Evolutionary conservation across 2,329 filamentous ascomycete species (phyloP), one percentile per base, ranked within the genome.

Genomic region (Oidium heveae): DNA sequence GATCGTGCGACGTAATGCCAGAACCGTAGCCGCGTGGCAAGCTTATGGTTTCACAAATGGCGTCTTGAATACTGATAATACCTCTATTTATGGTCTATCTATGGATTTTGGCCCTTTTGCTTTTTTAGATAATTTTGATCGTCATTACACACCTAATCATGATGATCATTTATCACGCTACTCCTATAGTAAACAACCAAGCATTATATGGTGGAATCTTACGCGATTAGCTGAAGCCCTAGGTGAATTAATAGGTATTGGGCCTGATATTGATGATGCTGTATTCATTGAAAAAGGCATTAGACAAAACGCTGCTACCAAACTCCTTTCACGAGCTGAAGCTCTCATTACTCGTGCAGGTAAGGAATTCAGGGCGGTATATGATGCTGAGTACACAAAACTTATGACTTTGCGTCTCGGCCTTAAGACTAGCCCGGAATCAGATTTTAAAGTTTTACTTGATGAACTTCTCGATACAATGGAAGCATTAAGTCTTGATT

Each of bases 31-130:
- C 12, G 77, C 82, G 60, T 96, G 91, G 89, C 93, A 98, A 70
- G 87, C 86, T 0, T 96, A 96, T 63, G 91, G 86, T n/a, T 98
- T 98, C 70, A 96, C 94, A 75, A 98, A 98, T 63, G 91, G 91
- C 49, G 91, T 98, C 4, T 72, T 98, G 56, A 98, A 98, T 68
- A 96, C 91, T 0, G 91, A 98, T 65, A 98, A 98, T 66, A 98
- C 91, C 0, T 94, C 87, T 0, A 75, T 98, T 53, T 80, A 80
- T 55, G 91, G 91, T 0, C 70, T 98, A 0, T 89, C 83, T 6
- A 82, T 98, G 58, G 91, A 98, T 68, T 98, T 88, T 64, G 91
- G 91, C 0, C 91, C 91, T 0, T 98, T 98, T 63, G 91, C 91
- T 5, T 98, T 98, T 67, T 82, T 98, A 71, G 91, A 98, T 66